phyloP scores from a whole-genome alignment of 371 early-diverging fungal genomes.

The Cokeromyces recurvatus region DNA sequence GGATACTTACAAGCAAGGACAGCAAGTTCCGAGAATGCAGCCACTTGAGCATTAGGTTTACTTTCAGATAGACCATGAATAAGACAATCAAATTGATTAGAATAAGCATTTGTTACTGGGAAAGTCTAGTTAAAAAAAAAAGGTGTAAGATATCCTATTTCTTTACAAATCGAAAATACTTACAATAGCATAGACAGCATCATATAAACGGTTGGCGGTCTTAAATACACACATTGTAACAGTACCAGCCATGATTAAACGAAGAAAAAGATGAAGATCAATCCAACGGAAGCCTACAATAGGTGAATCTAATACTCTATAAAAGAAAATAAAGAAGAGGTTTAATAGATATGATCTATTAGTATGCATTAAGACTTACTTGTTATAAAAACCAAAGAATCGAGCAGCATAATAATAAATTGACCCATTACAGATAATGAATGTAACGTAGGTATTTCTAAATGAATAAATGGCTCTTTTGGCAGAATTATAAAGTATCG shows the following conservation, averaged over 20 bases:
- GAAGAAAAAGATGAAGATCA: slow-evolving; percentile 33
- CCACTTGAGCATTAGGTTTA: slow-evolving; percentile 8
- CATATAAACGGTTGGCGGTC: slow-evolving; percentile 39
- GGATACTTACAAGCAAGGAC: slow-evolving; percentile 26
- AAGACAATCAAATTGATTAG: slow-evolving; percentile 14
- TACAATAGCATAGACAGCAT: slow-evolving; percentile 24
- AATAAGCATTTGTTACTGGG: not conserved
- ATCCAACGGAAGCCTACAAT: slow-evolving; percentile 42
- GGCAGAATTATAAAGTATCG: slow-evolving; percentile 10
- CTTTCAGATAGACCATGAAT: slow-evolving; percentile 12
- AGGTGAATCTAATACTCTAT: slow-evolving; percentile 37
- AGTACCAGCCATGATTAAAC: slow-evolving; percentile 35
- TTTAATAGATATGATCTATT: not conserved
- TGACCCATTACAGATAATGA: slow-evolving; percentile 20
- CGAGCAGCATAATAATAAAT: slow-evolving; percentile 28
- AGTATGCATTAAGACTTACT: slow-evolving; percentile 8
- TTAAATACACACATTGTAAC: slow-evolving; percentile 31
- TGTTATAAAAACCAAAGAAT: slow-evolving; percentile 21
- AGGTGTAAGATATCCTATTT: too few relatives aligned
- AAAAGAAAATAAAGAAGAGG: slow-evolving; percentile 4
- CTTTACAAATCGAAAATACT: slow-evolving; percentile 8
- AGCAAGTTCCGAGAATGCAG: slow-evolving; percentile 49
- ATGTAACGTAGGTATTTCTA: slow-evolving; percentile 15
- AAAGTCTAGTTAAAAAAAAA: slow-evolving; percentile 5
- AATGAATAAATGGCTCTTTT: slow-evolving; percentile 18